Conservation (phyloP, 345 rosid genomes). For the Eucalyptus pauciflora region DNA sequence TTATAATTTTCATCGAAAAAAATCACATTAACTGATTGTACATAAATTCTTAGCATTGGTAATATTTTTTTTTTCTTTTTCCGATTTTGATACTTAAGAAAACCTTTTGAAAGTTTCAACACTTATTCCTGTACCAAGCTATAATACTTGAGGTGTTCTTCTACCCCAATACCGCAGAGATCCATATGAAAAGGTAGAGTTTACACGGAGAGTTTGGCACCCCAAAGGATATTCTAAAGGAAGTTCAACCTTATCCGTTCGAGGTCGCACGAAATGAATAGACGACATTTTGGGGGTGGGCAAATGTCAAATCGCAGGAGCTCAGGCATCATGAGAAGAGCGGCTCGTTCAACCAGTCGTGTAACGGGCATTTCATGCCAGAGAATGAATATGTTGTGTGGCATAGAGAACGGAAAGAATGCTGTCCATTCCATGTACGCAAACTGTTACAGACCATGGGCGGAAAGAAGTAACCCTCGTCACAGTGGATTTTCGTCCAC, state of each 20-base stretch:
- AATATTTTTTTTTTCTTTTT: too few relatives aligned
- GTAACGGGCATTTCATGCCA: not conserved
- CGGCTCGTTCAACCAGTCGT: not conserved
- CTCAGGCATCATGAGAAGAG: not conserved
- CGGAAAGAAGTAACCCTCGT: not conserved
- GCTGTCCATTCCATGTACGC: not conserved
- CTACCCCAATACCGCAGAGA: too few relatives aligned
- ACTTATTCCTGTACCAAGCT: too few relatives aligned
- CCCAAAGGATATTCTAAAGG: not conserved
- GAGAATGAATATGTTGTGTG: not conserved
- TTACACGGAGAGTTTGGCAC: not conserved
- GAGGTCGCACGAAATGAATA: not conserved
- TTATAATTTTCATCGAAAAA: too few relatives aligned
- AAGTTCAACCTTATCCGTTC: not conserved
- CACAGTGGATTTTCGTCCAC: conserved; percentile 3
- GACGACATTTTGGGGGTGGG: not conserved
- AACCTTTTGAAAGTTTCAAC: too few relatives aligned
- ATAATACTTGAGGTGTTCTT: too few relatives aligned
- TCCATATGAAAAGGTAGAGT: not conserved
- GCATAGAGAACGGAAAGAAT: not conserved
- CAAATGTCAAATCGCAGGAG: not conserved
- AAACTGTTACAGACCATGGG: not conserved
- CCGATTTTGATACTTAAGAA: too few relatives aligned
- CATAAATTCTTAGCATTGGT: too few relatives aligned
- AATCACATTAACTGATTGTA: too few relatives aligned